Percentiles rank a stretch among this genome's conserved stretches.
Evolutionary conservation across 495 filamentous ascomycete genomes (phyloP).

Genomic region (Platismatia glauca): DNA sequence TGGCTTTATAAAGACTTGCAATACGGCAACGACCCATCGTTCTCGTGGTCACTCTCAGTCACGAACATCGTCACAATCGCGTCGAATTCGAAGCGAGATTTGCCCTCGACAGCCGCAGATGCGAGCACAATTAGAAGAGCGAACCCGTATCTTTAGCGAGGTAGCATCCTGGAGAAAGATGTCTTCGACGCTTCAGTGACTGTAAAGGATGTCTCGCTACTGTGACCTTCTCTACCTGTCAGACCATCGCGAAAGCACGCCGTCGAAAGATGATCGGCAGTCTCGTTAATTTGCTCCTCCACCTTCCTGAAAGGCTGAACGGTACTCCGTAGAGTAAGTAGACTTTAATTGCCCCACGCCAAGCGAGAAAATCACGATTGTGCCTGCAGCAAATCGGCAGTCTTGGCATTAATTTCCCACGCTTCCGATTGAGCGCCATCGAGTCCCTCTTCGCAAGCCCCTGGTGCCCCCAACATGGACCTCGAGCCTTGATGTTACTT

Average conservation of each 20-base stretch:
- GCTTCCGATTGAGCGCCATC: not conserved
- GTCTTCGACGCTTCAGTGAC: too few relatives aligned
- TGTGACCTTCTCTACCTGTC: too few relatives aligned
- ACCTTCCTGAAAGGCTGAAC: not conserved
- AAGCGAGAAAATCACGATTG: constrained; percentile 1
- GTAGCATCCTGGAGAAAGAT: not conserved
- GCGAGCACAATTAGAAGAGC: not conserved
- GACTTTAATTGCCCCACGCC: not conserved
- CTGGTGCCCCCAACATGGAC: too few relatives aligned
- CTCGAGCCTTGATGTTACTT: too few relatives aligned
- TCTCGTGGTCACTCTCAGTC: not conserved
- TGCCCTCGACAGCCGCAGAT: not conserved
- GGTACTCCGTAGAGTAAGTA: not conserved
- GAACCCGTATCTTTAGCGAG: not conserved
- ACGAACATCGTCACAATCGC: not conserved
- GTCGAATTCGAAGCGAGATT: not conserved
- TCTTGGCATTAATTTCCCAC: not conserved
- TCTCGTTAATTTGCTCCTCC: not conserved
- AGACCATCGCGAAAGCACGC: too few relatives aligned
- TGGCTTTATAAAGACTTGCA: not conserved
- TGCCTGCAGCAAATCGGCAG: not conserved
- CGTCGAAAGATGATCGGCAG: not conserved
- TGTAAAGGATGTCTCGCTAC: too few relatives aligned
- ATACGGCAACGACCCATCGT: too few relatives aligned
- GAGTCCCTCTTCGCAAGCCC: not conserved